Conservation (phyloP, 2,329 filamentous ascomycete species). For the Monilinia fructigena region DNA sequence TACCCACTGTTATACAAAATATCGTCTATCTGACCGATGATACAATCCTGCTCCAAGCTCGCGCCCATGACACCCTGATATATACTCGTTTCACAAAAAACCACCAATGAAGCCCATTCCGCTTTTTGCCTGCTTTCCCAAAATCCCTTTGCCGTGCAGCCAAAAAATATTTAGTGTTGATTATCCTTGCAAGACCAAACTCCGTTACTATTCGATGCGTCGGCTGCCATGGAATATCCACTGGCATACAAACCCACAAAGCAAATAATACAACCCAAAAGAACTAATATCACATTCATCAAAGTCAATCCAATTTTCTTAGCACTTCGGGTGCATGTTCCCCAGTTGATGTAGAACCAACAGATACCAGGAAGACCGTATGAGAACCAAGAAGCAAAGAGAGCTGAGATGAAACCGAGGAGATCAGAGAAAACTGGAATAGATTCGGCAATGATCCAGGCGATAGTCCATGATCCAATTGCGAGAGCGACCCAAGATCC, state of each 20-base stretch:
- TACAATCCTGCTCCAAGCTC: not conserved
- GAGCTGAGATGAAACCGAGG: conserved; percentile 59
- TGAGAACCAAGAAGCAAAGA: conserved; percentile 56
- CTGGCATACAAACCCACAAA: conserved; percentile 27
- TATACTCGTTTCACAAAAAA: not conserved
- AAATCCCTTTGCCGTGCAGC: not conserved
- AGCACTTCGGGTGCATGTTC: conserved; percentile 37
- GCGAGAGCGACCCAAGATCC: conserved; percentile 59
- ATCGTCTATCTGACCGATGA: not conserved
- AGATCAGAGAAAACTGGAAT: conserved; percentile 68
- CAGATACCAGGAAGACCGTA: conserved; percentile 49
- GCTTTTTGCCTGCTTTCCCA: not conserved
- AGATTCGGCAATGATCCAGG: conserved; percentile 65
- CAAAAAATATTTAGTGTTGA: not conserved
- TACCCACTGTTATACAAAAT: conserved; percentile 10
- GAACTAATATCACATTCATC: conserved; percentile 24
- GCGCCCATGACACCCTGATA: not conserved
- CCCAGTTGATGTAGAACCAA: conserved; percentile 50
- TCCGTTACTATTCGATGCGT: not conserved
- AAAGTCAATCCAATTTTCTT: conserved; percentile 25
- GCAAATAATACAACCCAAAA: conserved; percentile 27
- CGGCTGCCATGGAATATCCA: conserved; percentile 18
- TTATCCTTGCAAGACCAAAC: conserved; percentile 23
- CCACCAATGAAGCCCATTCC: not conserved
- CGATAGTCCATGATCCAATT: conserved; percentile 55